Conservation (phyloP, 164 flowering plant genomes). For the Houttuynia cordata region DNA sequence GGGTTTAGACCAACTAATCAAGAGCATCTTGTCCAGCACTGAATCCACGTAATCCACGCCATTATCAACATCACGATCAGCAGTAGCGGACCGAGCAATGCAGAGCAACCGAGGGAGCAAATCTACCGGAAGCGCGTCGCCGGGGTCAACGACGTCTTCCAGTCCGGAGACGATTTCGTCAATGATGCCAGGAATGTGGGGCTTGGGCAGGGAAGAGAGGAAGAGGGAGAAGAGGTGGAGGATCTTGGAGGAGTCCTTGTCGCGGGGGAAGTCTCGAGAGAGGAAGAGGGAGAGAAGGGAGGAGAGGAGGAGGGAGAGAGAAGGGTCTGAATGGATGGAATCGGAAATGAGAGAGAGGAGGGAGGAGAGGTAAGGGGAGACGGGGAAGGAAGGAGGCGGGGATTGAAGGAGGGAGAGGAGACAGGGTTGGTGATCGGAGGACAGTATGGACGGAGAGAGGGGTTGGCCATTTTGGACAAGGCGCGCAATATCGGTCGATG, state of each 20-base stretch:
- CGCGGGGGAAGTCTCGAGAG: conserved; percentile 45
- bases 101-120: conserved; percentile 43
- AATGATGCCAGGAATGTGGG: conserved; percentile 11
- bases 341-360: conserved; percentile 42
- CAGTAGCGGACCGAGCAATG: conserved; percentile 23
- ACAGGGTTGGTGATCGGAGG: conserved; percentile 28
- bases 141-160: conserved; percentile 18
- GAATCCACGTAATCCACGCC: conserved; percentile 26
- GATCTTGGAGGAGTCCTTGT: conserved; percentile 29
- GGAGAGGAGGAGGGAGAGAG: conserved; percentile 37
- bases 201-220: conserved; percentile 16
- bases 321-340: conserved; percentile 18
- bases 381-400: conserved; percentile 32
- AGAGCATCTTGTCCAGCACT: conserved; percentile 30
- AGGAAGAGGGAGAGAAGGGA: conserved; percentile 40
- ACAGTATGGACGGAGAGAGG: conserved; percentile 31
- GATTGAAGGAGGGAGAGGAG: conserved; percentile 45
- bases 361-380: conserved; percentile 40
- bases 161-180: conserved; percentile 28
- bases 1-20: conserved; percentile 47
- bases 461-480: conserved; percentile 28
- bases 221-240: conserved; percentile 33
- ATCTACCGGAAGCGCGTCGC: conserved; percentile 49
- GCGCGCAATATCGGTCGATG: conserved; percentile 32
- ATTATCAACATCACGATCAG: conserved; percentile 19